phyloP scores from a whole-genome alignment of 2,329 filamentous ascomycete species.

The Trichoderma brevicompactum region DNA sequence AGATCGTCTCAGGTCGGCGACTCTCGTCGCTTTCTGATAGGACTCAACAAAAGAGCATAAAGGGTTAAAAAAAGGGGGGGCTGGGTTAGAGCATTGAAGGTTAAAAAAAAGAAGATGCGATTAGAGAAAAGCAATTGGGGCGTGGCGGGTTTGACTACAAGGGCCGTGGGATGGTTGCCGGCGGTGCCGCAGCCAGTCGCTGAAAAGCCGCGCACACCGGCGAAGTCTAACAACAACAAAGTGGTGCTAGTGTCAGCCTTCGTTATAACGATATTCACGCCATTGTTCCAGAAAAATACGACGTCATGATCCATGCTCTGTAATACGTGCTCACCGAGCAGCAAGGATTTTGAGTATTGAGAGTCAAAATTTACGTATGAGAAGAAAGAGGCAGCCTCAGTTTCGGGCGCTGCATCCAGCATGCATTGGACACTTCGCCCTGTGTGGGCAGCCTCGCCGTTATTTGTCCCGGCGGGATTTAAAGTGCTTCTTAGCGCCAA shows the following conservation, averaged over 20 bases:
- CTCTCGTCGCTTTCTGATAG: not conserved
- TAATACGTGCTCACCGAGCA: too few relatives aligned
- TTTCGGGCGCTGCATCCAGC: not conserved
- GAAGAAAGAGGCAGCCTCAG: too few relatives aligned
- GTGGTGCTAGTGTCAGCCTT: not conserved
- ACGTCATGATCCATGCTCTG: too few relatives aligned
- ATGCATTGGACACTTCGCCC: not conserved
- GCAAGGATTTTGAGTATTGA: too few relatives aligned
- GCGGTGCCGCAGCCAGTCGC: not conserved
- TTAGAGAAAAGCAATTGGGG: slow-evolving; percentile 10
- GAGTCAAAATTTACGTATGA: too few relatives aligned
- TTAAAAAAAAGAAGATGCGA: slow-evolving; percentile 7
- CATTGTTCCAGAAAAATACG: not conserved
- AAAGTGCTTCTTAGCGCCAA: slow-evolving; percentile 7
- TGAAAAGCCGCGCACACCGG: slow-evolving; percentile 15
- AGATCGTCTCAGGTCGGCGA: slow-evolving; percentile 9
- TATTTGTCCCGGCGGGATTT: not conserved
- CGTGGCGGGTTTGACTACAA: slow-evolving; percentile 8
- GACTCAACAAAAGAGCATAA: slow-evolving; percentile 4
- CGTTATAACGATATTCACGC: slow-evolving; percentile 3
- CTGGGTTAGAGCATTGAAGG: slow-evolving; percentile 2
- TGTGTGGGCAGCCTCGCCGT: too few relatives aligned
- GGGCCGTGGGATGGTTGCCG: slow-evolving; percentile 16
- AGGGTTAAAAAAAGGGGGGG: not conserved
- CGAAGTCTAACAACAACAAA: not conserved